Percentiles rank a stretch among this genome's conserved stretches.
Conservation (phyloP, 2,329 filamentous ascomycete species). For the Pseudopyrenochaeta lycopersici region DNA sequence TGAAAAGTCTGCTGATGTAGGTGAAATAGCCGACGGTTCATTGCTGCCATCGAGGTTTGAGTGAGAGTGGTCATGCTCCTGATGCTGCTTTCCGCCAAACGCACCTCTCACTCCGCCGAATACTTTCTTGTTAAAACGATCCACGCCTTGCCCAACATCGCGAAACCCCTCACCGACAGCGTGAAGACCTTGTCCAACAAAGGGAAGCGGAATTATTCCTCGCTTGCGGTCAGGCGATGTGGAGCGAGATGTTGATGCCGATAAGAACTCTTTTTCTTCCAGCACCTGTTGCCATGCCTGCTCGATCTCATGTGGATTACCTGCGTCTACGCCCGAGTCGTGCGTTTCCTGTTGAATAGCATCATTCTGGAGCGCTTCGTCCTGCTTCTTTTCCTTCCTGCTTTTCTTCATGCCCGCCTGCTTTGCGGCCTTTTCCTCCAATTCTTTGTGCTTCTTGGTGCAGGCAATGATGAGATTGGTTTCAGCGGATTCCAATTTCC, state of each 20-base stretch:
- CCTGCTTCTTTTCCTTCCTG: conserved; percentile 65
- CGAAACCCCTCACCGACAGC: conserved; percentile 57
- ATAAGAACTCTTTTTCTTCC: conserved; percentile 41
- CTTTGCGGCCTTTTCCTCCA: conserved; percentile 71
- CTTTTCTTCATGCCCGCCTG: conserved; percentile 64
- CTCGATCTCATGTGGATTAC: conserved; percentile 65
- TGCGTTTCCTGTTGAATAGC: conserved; percentile 62
- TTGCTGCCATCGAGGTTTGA: conserved; percentile 26
- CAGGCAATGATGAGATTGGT: conserved; percentile 83
- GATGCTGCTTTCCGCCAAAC: conserved; percentile 29
- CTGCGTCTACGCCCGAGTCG: conserved; percentile 62
- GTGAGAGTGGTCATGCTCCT: conserved; percentile 9
- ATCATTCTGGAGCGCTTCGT: conserved; percentile 69
- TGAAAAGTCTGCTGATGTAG: conserved; percentile 37
- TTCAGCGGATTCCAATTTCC: conserved; percentile 79
- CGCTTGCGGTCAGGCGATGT: conserved; percentile 44
- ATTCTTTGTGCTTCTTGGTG: conserved; percentile 80
- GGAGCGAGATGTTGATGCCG: conserved; percentile 46
- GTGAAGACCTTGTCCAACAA: conserved; percentile 57
- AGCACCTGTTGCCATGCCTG: conserved; percentile 60
- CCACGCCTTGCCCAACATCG: conserved; percentile 58
- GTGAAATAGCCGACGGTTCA: conserved; percentile 35
- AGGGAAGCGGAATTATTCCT: conserved; percentile 53
- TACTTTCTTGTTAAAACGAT: conserved; percentile 49
- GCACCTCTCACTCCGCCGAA: conserved; percentile 51